Evolutionary conservation across 1,139 yeast genomes (phyloP), one percentile per base, ranked within the genome.

Genomic region (Yamadazyma songkhlaensis): DNA sequence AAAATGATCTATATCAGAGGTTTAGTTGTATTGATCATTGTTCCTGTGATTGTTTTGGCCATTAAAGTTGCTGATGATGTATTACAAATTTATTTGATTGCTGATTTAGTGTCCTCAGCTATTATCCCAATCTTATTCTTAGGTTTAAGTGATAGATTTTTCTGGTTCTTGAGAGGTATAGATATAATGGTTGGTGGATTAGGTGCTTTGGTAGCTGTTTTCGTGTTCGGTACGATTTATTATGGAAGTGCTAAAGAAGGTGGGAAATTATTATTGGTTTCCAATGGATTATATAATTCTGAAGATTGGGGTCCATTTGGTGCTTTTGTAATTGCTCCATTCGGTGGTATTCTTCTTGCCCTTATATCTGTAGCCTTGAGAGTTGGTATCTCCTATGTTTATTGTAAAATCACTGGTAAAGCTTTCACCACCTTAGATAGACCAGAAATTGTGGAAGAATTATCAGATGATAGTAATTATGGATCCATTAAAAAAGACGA

Each of bases 301-400:
- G 77, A 74, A 39, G 97, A 90, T 57, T 90, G 97, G 97, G 87
- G 95, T 52, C 81, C 95, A 0, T 90, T 89, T 62, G 97, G 95
- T 23, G 96, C 97, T 1, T 89, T 89, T 62, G 94, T 86, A 6
- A 85, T 82, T 47, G 95, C 97, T 2, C 96, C 97, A 4, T 72
- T 82, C 35, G 95, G 94, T 13, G 89, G 94, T 13, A 50, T 89
- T 3, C 45, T 83, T 2, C 66, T 82, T 44, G 81, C 87, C 1
- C 59, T 75, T 14, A 51, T 68, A 29, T 68, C 74, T 33, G 73
- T 84, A 25, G 80, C 55, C 1, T 25, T 74, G 8, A 74, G 96
- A 57, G 57, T 78, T 29, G 44, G 53, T 0, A 46, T 62, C 3
- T 45, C 56, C 26, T 78, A 64, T 47, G 14, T 66, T 1, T 57